phyloP scores from a whole-genome alignment of 2,329 filamentous ascomycete species.

The Passalora sequoiae region DNA sequence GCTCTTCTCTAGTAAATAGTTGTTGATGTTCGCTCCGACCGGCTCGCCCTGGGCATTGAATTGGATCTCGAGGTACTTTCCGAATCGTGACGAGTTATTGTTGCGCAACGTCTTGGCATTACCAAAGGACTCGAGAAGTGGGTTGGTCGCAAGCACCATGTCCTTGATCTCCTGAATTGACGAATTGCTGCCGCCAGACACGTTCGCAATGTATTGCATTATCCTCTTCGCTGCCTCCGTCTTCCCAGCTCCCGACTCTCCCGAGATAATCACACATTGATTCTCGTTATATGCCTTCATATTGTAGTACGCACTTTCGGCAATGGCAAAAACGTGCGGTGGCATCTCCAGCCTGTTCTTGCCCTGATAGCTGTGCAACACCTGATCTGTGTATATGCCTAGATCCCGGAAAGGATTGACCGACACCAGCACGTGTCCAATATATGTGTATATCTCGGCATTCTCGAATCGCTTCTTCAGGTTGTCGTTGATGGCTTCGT shows the following conservation, averaged over 20 bases:
- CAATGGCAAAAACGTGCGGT: slow-evolving; percentile 95
- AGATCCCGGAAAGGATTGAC: slow-evolving; percentile 95
- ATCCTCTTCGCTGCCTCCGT: slow-evolving; percentile 97
- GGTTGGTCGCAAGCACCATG: slow-evolving; percentile 98
- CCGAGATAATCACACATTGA: slow-evolving; percentile 98
- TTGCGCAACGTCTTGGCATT: slow-evolving; percentile 97
- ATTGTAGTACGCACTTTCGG: slow-evolving; percentile 95
- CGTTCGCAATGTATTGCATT: slow-evolving; percentile 99
- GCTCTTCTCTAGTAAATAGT: slow-evolving; percentile 93
- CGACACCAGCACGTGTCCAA: slow-evolving; percentile 97
- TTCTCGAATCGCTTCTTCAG: slow-evolving; percentile 97
- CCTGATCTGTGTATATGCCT: slow-evolving; percentile 94
- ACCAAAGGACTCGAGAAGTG: slow-evolving; percentile 91
- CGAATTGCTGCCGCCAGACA: slow-evolving; percentile 76
- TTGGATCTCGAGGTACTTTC: slow-evolving; percentile 95
- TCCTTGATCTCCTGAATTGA: slow-evolving; percentile 97
- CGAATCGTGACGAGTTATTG: slow-evolving; percentile 97
- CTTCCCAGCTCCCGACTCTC: slow-evolving; percentile 96
- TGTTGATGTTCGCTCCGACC: slow-evolving; percentile 94
- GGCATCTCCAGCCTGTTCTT: slow-evolving; percentile 86
- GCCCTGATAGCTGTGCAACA: slow-evolving; percentile 88
- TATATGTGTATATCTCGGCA: slow-evolving; percentile 98
- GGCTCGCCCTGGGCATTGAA: slow-evolving; percentile 91
- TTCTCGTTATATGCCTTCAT: slow-evolving; percentile 99
- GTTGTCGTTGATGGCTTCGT: slow-evolving; percentile 99